Conservation (phyloP, 305 asterid genomes). For the Solanum hybrid region DNA sequence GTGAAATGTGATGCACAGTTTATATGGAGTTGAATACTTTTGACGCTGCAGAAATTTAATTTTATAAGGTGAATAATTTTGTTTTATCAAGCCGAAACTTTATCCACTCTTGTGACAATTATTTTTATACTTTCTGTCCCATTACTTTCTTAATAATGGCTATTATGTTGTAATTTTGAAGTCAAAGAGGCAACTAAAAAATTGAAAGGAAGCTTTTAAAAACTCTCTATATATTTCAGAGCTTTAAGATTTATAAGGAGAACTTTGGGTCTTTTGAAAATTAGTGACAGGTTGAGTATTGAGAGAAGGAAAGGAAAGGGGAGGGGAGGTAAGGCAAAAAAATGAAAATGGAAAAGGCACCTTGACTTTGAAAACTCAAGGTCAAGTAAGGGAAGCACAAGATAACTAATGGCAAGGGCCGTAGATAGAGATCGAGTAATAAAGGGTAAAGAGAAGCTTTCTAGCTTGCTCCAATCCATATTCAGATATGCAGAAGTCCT, state of each 20-base stretch:
- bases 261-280: background rate
- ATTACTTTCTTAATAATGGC: background rate
- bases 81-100: background rate
- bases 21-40: background rate
- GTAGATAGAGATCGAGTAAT: no score
- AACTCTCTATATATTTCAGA: background rate
- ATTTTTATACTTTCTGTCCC: background rate
- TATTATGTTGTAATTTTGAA: no score
- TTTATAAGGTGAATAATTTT: background rate
- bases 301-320: background rate
- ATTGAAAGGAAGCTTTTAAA: no score
- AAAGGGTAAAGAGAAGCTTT: no score
- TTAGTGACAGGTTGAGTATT: background rate
- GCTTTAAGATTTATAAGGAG: background rate
- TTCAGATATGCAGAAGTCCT: no score
- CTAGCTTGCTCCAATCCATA: no score
- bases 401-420: no score
- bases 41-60: background rate
- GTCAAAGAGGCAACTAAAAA: background rate
- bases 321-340: background rate
- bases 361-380: no score
- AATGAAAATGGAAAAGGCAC: no score
- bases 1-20: background rate
- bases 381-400: no score
- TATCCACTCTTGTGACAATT: background rate